Base-by-base conservation (phyloP, 768 basidiomycete species). In the Pluteus cervinus region DNA sequence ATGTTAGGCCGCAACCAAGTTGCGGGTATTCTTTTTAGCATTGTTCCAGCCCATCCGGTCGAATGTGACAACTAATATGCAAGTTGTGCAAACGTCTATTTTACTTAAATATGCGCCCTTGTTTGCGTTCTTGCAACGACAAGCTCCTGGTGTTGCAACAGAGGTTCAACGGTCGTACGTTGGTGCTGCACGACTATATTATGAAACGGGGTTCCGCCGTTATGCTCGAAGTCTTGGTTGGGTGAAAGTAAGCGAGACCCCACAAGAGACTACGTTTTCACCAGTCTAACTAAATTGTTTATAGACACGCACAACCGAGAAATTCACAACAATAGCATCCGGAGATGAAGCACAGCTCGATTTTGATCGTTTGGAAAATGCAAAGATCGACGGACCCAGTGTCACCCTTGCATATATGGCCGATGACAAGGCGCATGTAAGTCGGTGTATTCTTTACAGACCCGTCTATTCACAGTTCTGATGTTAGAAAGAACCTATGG, bases 121-220 rank as follows among this genome's bases (percentile, higher is more conserved):
- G 40, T 97, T 80, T 50, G 72, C 73, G 1, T 99, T 98, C 54
- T 68, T 99, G 24, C 79, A 83, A 45, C 79, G 88, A 2, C 86
- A 91, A 44, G 86, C 86, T 4, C 71, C 81, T 7, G 69, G 69
- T 23, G 85, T 92, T 21, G 92, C 96, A 3, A 72, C 73, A 31
- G 93, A 98, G 57, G 65, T 99, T 16, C 90, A 91, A 55, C 70
- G 89, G 36, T 81, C 87, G 3, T 99, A 99, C 56, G 64, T 85
- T 20, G 75, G 75, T 23, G 77, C 86, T 18, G 84, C 87, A 10
- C 79, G 92, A 26, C 74, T 87, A 15, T 99, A 96, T 56, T 97
- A 91, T 42, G 96, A 99, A 62, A 98, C 96, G 15, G 89, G 85
- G 1, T 93, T 97, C 56, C 68, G 96, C 44, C 67, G 96, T 29